Evolutionary conservation across 225 moss, liverwort and hornwort species (phyloP).

Genomic region (Marchantia paleacea): DNA sequence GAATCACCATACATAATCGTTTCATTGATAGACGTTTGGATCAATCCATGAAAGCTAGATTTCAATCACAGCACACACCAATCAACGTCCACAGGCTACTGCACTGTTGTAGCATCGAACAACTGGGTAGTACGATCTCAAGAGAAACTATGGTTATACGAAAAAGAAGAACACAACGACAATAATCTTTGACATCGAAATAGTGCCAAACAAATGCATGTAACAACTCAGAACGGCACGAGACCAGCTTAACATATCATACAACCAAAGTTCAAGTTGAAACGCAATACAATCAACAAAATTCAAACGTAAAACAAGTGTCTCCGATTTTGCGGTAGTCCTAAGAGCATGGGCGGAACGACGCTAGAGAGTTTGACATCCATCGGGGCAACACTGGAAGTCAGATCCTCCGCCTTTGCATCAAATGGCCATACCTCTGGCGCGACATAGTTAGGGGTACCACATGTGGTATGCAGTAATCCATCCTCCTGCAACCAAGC

Average conservation of each 20-base stretch:
- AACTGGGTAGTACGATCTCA: not conserved
- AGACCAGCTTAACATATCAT: too few relatives aligned
- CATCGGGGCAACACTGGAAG: too few relatives aligned
- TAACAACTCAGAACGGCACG: too few relatives aligned
- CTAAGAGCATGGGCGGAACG: too few relatives aligned
- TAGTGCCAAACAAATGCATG: too few relatives aligned
- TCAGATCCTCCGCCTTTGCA: not conserved
- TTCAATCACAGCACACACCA: not conserved
- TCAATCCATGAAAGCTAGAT: not conserved
- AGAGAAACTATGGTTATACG: not conserved
- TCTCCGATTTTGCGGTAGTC: too few relatives aligned
- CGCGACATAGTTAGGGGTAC: slow-evolving; percentile 55
- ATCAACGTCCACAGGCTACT: not conserved
- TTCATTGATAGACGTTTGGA: slow-evolving; percentile 2
- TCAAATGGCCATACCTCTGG: slow-evolving; percentile 35
- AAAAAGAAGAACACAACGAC: too few relatives aligned
- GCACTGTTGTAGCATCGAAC: not conserved
- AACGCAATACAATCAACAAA: too few relatives aligned
- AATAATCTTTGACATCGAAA: too few relatives aligned
- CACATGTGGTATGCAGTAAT: slow-evolving; percentile 50
- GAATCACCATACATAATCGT: slow-evolving; percentile 21
- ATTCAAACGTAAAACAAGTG: too few relatives aligned
- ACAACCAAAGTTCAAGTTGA: too few relatives aligned
- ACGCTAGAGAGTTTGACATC: too few relatives aligned
- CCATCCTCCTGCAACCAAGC: slow-evolving; percentile 48